Conservation (phyloP, 2,329 filamentous ascomycete species). For the Ambrosiella xylebori region DNA sequence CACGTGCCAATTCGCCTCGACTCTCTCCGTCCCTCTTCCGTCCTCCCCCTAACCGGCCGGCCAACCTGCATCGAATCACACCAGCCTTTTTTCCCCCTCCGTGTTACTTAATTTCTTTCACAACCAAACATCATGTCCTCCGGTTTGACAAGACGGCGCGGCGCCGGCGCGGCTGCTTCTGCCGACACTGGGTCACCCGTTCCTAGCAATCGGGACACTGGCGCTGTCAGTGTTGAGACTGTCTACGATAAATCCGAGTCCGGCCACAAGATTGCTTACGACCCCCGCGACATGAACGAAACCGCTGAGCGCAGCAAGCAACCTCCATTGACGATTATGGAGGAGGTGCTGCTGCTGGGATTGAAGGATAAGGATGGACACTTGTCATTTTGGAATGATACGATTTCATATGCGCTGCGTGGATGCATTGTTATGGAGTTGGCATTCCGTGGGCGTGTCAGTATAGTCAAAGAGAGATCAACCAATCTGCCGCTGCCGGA, state of each 20-base stretch:
- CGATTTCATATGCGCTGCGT: conserved; percentile 93
- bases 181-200: conserved; percentile 22
- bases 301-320: conserved; percentile 92
- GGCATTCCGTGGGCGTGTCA: conserved; percentile 86
- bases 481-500: conserved; percentile 87
- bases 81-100: not conserved
- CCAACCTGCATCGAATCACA: not conserved
- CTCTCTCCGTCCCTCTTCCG: not conserved
- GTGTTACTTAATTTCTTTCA: not conserved
- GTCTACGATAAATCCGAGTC: conserved; percentile 87
- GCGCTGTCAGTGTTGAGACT: conserved; percentile 49
- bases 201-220: conserved; percentile 42
- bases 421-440: conserved; percentile 97
- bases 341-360: conserved; percentile 87
- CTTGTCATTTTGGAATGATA: conserved; percentile 99
- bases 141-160: conserved; percentile 47
- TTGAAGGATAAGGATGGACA: conserved; percentile 98
- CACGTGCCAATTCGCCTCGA: too few species aligned
- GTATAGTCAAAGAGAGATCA: conserved; percentile 95
- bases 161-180: conserved; percentile 38
- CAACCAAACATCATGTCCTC: conserved; percentile 19
- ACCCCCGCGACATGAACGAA: conserved; percentile 93
- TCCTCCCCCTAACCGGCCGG: not conserved
- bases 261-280: conserved; percentile 96
- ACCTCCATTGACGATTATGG: conserved; percentile 96